These are phyloP conservation scores for Ajuga reptans DNA, from an alignment of 305 asterid genomes.

Conservation along the genomic window DNA sequence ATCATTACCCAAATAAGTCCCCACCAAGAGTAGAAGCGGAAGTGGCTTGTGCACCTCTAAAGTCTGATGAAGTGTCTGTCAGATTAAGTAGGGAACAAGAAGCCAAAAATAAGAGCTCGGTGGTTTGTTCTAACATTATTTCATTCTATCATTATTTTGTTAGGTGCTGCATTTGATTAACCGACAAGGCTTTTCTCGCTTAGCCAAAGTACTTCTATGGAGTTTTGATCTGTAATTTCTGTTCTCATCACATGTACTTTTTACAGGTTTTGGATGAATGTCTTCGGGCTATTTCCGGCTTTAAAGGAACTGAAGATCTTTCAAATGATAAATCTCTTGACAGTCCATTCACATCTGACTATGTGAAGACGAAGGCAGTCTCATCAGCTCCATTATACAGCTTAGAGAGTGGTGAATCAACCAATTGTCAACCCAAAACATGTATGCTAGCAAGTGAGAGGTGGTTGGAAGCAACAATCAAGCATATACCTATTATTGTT, in stretches of 20 bases:
- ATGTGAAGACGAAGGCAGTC: slow-evolving; percentile 61
- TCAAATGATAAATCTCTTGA: slow-evolving; percentile 63
- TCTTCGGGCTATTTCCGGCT: slow-evolving; percentile 90
- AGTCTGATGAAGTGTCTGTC: not conserved
- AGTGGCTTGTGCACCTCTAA: not conserved
- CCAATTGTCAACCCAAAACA: slow-evolving; percentile 37
- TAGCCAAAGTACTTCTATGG: not conserved
- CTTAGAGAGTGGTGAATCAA: slow-evolving; percentile 37
- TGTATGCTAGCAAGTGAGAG: slow-evolving; percentile 49
- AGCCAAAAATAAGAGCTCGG: not conserved
- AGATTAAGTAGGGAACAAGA: not conserved
- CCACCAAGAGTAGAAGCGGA: not conserved
- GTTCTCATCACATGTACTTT: slow-evolving; percentile 15
- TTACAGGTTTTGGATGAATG: slow-evolving; percentile 86
- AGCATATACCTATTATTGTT: slow-evolving; percentile 63
- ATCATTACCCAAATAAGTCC: slow-evolving; percentile 4
- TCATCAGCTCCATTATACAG: slow-evolving; percentile 82
- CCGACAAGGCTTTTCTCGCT: slow-evolving; percentile 10
- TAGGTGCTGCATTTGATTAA: slow-evolving; percentile 15
- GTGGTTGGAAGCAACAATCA: slow-evolving; percentile 72
- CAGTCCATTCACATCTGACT: slow-evolving; percentile 83
- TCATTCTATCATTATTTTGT: too few species aligned
- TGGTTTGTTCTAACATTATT: not conserved
- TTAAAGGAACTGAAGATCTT: slow-evolving; percentile 91
- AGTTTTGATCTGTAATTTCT: slow-evolving; percentile 5